A percentile compares a stretch with the other conserved stretches of the same genome.
Evolutionary conservation across 2,329 filamentous ascomycete species (phyloP).

Genomic region (Cercospora citrullina): DNA sequence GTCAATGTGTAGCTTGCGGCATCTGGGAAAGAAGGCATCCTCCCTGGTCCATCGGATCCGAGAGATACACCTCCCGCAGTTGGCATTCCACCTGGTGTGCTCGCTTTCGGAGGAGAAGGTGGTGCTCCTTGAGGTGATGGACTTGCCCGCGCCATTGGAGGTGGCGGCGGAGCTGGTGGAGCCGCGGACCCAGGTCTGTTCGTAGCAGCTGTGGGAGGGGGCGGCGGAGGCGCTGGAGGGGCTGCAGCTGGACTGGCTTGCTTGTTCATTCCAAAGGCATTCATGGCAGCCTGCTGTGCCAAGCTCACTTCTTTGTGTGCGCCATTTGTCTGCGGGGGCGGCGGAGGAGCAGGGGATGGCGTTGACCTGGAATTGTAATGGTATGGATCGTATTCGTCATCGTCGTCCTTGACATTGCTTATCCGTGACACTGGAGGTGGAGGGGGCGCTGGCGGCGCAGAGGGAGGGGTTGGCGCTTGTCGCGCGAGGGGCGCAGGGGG

Average conservation of each 20-base stretch:
- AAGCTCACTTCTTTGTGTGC: constrained; percentile 48
- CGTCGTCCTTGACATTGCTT: constrained; percentile 21
- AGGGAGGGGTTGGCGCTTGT: constrained; percentile 41
- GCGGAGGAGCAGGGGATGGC: constrained; percentile 60
- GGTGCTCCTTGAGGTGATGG: constrained; percentile 36
- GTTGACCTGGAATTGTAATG: constrained; percentile 28
- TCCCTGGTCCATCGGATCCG: constrained; percentile 16
- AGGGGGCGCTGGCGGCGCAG: constrained; percentile 51
- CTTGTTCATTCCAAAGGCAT: constrained; percentile 51
- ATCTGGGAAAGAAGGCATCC: constrained; percentile 28
- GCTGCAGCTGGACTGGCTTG: constrained; percentile 38
- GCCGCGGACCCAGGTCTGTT: constrained; percentile 36
- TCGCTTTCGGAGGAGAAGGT: constrained; percentile 33
- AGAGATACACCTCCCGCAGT: constrained; percentile 32
- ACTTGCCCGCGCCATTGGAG: constrained; percentile 36
- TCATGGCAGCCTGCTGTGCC: constrained; percentile 60
- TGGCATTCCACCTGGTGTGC: constrained; percentile 32
- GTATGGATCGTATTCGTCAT: constrained; percentile 30
- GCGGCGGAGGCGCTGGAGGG: constrained; percentile 43
- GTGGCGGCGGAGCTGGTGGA: constrained; percentile 45
- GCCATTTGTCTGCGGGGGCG: constrained; percentile 41
- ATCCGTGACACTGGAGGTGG: constrained; percentile 20
- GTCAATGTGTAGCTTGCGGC: constrained; percentile 41
- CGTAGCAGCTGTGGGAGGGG: constrained; percentile 38
- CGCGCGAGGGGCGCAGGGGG: constrained; percentile 29